Evolutionary conservation across 2,329 filamentous ascomycete species (phyloP), one percentile per base, ranked within the genome.

Genomic region (Fusarium begoniae): DNA sequence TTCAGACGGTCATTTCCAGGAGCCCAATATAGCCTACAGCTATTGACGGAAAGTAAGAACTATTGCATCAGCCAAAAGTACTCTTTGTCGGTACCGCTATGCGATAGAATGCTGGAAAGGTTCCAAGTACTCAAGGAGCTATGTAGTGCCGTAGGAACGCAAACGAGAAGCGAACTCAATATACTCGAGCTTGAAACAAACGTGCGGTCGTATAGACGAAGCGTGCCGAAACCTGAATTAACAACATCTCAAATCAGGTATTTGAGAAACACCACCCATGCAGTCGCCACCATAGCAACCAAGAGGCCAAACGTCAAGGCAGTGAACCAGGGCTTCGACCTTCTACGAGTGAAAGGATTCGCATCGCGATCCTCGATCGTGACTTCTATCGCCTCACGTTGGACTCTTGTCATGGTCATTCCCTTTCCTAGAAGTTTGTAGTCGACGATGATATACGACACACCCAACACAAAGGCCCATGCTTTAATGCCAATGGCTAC

Each of bases 21-120:
- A 10, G n/a, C 17, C 9, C 14, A 3, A 24, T 24, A 4, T 43
- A 24, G 41, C n/a, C n/a, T 24, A 17, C 5, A 43, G 2, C n/a
- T 24, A 44, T 11, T 44, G 6, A 11, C 2, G 0, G 0, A 11
- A 2, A 2, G 4, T 10, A 24, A 24, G 3, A 24, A 7, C 9
- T 11, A 24, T 7, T 44, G 3, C 14, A 44, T 44, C 0, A 44
- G 8, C 41, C 3, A 24, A 44, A 44, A 2, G 9, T 17, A 44
- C 14, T 24, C 41, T 24, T 24, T 44, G 14, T 24, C 14, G 3
- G n/a, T 11, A 44, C 1, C 5, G n/a, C 2, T 44, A 3, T 24
- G 3, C 7, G 8, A 24, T 6, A 17, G 6, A 44, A 17, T 11
- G 14, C 41, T 24, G 14, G 41, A 24, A 43, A 43, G 14, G 14